These are phyloP conservation scores for Biscogniauxia sp. DNA, from an alignment of 2,329 filamentous ascomycete species.

Conservation along the genomic window DNA sequence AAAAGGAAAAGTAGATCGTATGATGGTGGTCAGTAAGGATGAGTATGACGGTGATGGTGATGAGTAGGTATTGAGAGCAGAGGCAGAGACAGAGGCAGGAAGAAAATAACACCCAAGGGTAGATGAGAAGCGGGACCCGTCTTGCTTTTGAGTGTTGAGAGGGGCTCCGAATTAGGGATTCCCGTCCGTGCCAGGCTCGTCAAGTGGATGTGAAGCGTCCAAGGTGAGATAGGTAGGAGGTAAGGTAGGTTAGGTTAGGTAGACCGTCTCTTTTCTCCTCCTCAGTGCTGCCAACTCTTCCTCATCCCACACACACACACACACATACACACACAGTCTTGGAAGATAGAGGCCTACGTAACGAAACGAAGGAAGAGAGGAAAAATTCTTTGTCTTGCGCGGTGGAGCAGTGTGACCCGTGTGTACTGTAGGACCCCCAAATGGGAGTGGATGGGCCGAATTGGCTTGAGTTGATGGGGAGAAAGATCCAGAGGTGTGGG, in stretches of 20 bases:
- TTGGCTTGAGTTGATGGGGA: conserved; percentile 13
- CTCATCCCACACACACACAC: too few relatives aligned
- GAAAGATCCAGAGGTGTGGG: conserved; percentile 11
- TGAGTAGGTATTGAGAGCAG: too few relatives aligned
- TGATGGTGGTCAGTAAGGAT: too few relatives aligned
- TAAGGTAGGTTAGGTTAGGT: not conserved
- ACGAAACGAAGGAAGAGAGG: not conserved
- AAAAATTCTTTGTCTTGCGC: not conserved
- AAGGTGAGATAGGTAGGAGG: not conserved
- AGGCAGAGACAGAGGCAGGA: not conserved
- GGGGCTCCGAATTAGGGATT: conserved; percentile 10
- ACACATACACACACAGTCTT: too few relatives aligned
- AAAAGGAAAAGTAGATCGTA: too few relatives aligned
- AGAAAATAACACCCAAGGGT: not conserved
- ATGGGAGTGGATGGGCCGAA: conserved; percentile 5
- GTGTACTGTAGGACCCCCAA: not conserved
- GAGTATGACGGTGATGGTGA: too few relatives aligned
- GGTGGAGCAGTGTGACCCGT: not conserved
- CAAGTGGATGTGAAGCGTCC: not conserved
- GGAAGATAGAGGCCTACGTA: not conserved
- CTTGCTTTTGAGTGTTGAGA: not conserved
- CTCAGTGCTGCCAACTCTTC: too few relatives aligned
- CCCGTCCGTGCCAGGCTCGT: not conserved
- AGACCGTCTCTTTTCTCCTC: too few relatives aligned
- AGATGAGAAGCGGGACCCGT: not conserved